These are phyloP conservation scores for Fusarium sp. DNA, from an alignment of 2,329 filamentous ascomycete species.

Conservation along the genomic window DNA sequence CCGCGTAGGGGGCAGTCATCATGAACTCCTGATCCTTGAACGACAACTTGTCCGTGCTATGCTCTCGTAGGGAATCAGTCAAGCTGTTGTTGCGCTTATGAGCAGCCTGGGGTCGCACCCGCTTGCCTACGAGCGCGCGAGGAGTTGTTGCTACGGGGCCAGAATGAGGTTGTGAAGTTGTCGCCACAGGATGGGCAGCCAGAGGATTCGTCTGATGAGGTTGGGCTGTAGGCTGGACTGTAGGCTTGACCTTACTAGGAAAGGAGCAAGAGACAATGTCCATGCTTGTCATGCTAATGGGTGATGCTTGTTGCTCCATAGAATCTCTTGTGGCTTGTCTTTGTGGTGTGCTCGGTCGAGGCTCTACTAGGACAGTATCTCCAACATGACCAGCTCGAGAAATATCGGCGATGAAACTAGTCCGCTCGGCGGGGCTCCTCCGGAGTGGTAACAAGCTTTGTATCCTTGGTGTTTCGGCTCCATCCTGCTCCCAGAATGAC, in stretches of 20 bases:
- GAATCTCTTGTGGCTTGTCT: constrained; percentile 44
- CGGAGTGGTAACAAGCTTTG: constrained; percentile 53
- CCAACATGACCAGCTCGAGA: constrained; percentile 58
- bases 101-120: constrained; percentile 62
- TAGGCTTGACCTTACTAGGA: constrained; percentile 62
- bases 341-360: constrained; percentile 62
- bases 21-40: constrained; percentile 68
- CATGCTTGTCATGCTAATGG: constrained; percentile 67
- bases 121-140: constrained; percentile 67
- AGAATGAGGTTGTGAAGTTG: constrained; percentile 59
- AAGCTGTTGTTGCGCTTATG: constrained; percentile 91
- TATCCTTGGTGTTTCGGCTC: constrained; percentile 58
- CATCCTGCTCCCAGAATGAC: constrained; percentile 62
- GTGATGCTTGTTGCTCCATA: constrained; percentile 54
- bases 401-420: constrained; percentile 60
- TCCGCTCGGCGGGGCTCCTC: constrained; percentile 41
- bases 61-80: constrained; percentile 84
- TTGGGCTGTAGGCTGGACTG: constrained; percentile 44
- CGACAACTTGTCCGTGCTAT: constrained; percentile 61
- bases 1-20: constrained; percentile 75
- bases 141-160: constrained; percentile 69
- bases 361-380: constrained; percentile 58
- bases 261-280: constrained; percentile 74
- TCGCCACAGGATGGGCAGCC: constrained; percentile 67
- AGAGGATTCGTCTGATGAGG: constrained; percentile 55